Percentiles rank a stretch among this genome's conserved stretches.
phyloP scores from a whole-genome alignment of 768 basidiomycete genomes.

The Leccinum obscurum region DNA sequence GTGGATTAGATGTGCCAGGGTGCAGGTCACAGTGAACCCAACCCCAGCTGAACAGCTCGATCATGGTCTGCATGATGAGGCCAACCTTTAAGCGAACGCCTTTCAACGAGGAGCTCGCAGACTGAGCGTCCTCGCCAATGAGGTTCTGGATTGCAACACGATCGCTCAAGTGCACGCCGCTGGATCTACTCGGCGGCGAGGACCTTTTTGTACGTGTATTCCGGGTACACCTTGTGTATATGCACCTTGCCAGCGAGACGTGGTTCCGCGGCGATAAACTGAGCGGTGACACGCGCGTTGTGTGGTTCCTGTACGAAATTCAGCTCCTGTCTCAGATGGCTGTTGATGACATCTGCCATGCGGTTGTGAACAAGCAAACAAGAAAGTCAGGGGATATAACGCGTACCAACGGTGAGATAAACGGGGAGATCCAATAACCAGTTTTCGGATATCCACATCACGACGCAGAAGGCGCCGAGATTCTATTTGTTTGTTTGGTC shows the following conservation, averaged over 20 bases:
- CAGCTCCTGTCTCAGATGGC: constrained; percentile 81
- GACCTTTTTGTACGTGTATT: constrained; percentile 72
- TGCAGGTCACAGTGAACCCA: constrained; percentile 83
- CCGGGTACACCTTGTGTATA: constrained; percentile 73
- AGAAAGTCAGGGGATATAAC: constrained; percentile 21
- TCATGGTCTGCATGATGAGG: constrained; percentile 81
- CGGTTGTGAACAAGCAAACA: background rate
- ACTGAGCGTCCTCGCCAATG: constrained; percentile 47
- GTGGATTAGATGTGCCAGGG: constrained; percentile 73
- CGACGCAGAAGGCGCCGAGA: constrained; percentile 60
- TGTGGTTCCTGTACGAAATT: constrained; percentile 79
- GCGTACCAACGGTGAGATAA: constrained; percentile 70
- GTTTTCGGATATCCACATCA: constrained; percentile 79
- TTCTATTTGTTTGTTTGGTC: constrained; percentile 83
- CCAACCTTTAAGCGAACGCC: constrained; percentile 52
- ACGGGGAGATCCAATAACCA: constrained; percentile 86
- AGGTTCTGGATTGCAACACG: constrained; percentile 51
- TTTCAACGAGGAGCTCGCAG: background rate
- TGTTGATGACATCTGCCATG: constrained; percentile 67
- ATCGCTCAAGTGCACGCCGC: constrained; percentile 68
- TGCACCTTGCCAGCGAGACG: constrained; percentile 68
- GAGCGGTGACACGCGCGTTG: constrained; percentile 70
- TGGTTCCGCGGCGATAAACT: constrained; percentile 69
- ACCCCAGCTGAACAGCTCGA: constrained; percentile 88
- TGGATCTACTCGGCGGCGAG: constrained; percentile 88